Evolutionary conservation across 495 filamentous ascomycete genomes (phyloP), one percentile per base, ranked within the genome.

Genomic region (Bathelium albidoporum): DNA sequence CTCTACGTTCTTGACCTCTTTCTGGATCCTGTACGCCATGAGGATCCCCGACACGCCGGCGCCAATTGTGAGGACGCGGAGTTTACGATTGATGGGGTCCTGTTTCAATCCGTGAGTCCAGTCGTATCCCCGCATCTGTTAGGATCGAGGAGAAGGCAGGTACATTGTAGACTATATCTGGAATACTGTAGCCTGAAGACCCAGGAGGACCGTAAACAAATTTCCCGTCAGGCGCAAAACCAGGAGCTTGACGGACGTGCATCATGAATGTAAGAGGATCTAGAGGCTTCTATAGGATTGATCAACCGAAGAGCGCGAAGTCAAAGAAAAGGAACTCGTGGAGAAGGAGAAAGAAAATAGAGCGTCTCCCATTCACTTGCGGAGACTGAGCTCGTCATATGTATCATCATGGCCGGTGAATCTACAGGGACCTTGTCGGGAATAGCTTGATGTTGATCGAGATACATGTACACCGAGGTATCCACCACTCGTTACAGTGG

Each of bases 1-100:
- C 44, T 75, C 73, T 24, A 76, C 66, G 59, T 74, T 76, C 24
- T 61, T 16, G 22, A 66, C 70, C 10, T 69, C 49, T 60, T 75
- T 75, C 66, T 75, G 73, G 32, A 75, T 69, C 34, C 69, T 66
- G 53, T 75, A 75, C 28, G 73, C 73, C 60, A 70, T 66, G 45
- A 75, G 64, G 20, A 75, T 75, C 11, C 70, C 72, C 7, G 69
- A 70, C n/a, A 74, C 68, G 26, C 73, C 73, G 11, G 67, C 73
- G 22, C 72, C 73, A 39, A 75, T 72, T 12, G 70, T 73, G n/a
- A 75, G 43, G 26, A 75, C 69, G 36, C 64, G 64, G 11, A 75
- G 28, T 44, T 71, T 70, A 34, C 73, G 69, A 59, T 69, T 69
- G 11, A 61, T 65, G 0, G 73, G 73, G 59, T 73, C 69, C 62